Base-by-base conservation (phyloP, 495 filamentous ascomycete species). In the Aspergillus asperescens region DNA sequence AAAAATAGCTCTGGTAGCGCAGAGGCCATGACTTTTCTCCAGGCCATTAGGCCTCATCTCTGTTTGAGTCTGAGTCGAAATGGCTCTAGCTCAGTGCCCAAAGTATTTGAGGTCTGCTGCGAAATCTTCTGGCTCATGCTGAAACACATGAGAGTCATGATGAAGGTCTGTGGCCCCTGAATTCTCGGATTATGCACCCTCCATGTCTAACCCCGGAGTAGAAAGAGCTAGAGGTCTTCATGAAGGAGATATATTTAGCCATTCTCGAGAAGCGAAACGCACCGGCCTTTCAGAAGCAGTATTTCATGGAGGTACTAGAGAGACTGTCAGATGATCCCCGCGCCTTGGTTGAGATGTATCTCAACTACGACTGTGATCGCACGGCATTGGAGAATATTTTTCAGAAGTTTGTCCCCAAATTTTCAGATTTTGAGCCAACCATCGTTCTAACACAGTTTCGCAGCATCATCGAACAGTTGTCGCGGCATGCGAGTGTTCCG, bases 71-170 rank as follows among this genome's bases (percentile, higher is more conserved):
- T 97, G 49, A 96, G 89, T 28, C 83, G 93, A 29, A 99, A 99
- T 66, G 94, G 90, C 40, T 88, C 92, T 7, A 96, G 90, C 67
- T 88, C 90, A 3, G 89, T 95, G 23, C 86, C 86, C 50, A 80
- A 79, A 56, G 88, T 99, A 1, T 99, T 96, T 68, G 92, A 97
- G 61, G 88, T 95, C 27, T 89, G 87, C 69, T 95, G 90, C 60
- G 94, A 97, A 68, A 95, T 97, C 5, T 97, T 99, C 67, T 96
- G 90, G 90, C 68, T 96, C 52, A 95, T 96, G 84, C 68, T 96
- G 5, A 94, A 90, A 63, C 80, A 92, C 68, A 89, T 97, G 83
- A 81, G 94, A 55, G 86, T 92, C 0, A 86, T 89, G 65, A 86
- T 97, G 67, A 98, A 97, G 83, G 86, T 88, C 45, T 54, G 76